Evolutionary conservation across 1,284 basidiomycete species (phyloP).

Genomic region (Ustilago xerochloae): DNA sequence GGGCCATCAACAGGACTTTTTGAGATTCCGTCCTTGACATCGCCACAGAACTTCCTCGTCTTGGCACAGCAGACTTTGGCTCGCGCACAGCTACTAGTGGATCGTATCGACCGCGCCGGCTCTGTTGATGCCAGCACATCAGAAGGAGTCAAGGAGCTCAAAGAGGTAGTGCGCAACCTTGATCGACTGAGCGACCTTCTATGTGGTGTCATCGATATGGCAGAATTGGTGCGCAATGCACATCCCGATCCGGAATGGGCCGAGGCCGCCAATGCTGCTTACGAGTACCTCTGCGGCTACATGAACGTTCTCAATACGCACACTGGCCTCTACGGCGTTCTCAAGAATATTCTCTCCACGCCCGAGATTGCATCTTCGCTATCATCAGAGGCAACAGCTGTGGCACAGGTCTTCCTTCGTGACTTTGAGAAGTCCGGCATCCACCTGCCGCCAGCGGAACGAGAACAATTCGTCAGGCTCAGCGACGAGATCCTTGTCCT

Average conservation of each 20-base stretch:
- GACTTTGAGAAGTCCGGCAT: constrained; percentile 99
- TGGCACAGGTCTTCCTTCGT: constrained; percentile 90
- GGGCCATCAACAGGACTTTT: constrained; percentile 57
- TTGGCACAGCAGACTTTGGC: constrained; percentile 60
- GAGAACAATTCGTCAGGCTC: constrained; percentile 85
- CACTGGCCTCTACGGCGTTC: constrained; percentile 79
- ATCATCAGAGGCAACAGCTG: constrained; percentile 70
- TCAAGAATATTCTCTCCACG: constrained; percentile 68
- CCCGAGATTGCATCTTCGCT: constrained; percentile 61
- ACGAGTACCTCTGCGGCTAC: constrained; percentile 91
- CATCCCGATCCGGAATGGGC: constrained; percentile 89
- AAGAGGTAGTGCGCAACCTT: constrained; percentile 69
- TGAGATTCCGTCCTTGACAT: constrained; percentile 53
- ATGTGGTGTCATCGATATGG: constrained; percentile 95
- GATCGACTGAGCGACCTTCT: constrained; percentile 94
- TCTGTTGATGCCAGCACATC: constrained; percentile 16
- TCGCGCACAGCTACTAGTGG: constrained; percentile 64
- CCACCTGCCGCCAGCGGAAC: constrained; percentile 80
- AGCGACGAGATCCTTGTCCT: constrained; percentile 92
- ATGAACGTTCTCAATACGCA: constrained; percentile 98
- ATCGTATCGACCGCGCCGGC: constrained; percentile 58
- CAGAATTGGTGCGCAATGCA: constrained; percentile 90
- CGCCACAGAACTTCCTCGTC: constrained; percentile 51
- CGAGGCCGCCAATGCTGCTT: constrained; percentile 83
- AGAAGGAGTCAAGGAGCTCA: constrained; percentile 45